Evolutionary conservation across 1,284 basidiomycete genomes (phyloP), one percentile per base, ranked within the genome.

Genomic region (Ganoderma leucocontextum): DNA sequence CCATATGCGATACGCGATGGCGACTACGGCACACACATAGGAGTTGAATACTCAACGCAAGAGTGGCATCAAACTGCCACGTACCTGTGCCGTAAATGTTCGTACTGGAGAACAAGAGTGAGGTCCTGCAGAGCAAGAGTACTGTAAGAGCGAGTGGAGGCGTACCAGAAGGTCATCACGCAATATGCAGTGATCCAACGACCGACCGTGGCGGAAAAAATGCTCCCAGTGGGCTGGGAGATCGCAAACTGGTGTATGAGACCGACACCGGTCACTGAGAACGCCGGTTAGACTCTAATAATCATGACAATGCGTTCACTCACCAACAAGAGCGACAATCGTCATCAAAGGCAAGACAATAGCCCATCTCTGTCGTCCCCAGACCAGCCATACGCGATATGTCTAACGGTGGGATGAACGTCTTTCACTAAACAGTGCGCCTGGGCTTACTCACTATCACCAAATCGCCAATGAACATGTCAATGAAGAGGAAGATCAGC

Each of bases 1-100:
- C 65, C 65, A 62, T 17, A 66, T 62, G 29, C 65, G 65, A 35
- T 62, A 66, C 12, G 65, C 65, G 22, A 66, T 66, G 22, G 62
- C 60, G 33, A 35, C 39, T 39, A 39, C 9, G 13, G 39, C 13
- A 8, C 39, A 1, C 2, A 4, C 39, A 39, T 2, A 13, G 9
- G 13, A 1, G 1, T 8, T 39, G 39, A 39, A 39, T 39, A 13
- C 13, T 13, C 13, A 39, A 13, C 39, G 9, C 13, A 13, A 39
- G 39, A 4, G 13, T 39, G 13, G 9, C 1, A 4, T 39, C 9
- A 13, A 13, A 2, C 13, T 10, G 9, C 9, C 39, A 8, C 39
- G 8, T 39, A 39, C 39, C 60, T n/a, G 65, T 66, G 9, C 60
- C 38, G 39, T 66, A 66, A 8, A 66, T 47, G 35, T 66, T 66